These are phyloP conservation scores for Aspergillus novoparasiticus DNA, from an alignment of 2,329 filamentous ascomycete species.

Conservation along the genomic window DNA sequence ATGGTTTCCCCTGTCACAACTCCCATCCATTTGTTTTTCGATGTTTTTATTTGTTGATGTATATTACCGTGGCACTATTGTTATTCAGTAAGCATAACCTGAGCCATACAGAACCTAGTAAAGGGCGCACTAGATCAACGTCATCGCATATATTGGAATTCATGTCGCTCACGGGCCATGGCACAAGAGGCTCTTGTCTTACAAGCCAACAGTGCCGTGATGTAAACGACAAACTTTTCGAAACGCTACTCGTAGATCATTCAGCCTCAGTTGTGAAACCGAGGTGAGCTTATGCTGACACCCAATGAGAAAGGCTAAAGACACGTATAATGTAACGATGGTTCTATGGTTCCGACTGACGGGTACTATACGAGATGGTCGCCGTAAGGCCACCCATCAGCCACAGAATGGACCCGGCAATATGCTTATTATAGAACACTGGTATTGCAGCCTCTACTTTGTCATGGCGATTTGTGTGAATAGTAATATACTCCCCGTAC, in stretches of 20 bases:
- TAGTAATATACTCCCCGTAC: no score
- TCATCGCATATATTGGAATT: accelerated
- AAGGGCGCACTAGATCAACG: not conserved
- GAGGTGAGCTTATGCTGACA: not conserved
- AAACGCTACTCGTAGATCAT: not conserved
- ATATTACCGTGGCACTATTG: not conserved
- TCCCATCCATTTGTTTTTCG: not conserved
- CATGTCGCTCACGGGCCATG: not conserved
- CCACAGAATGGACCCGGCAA: no score
- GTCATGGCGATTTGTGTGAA: no score
- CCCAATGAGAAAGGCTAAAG: not conserved
- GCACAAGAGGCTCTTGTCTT: not conserved
- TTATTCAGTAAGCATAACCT: no score
- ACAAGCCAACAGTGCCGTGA: not conserved
- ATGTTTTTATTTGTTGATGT: not conserved
- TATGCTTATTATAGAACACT: no score
- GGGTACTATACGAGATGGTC: not conserved
- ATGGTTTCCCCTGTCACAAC: not conserved
- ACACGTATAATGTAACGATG: not conserved
- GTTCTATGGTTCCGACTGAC: not conserved
- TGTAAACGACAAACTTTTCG: not conserved
- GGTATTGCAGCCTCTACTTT: no score
- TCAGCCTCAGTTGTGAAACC: not conserved
- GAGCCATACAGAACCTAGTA: not conserved
- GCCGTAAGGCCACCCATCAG: no score